Evolutionary conservation across 225 moss, liverwort and hornwort species (phyloP).

Genomic region (Pleurozium schreberi): DNA sequence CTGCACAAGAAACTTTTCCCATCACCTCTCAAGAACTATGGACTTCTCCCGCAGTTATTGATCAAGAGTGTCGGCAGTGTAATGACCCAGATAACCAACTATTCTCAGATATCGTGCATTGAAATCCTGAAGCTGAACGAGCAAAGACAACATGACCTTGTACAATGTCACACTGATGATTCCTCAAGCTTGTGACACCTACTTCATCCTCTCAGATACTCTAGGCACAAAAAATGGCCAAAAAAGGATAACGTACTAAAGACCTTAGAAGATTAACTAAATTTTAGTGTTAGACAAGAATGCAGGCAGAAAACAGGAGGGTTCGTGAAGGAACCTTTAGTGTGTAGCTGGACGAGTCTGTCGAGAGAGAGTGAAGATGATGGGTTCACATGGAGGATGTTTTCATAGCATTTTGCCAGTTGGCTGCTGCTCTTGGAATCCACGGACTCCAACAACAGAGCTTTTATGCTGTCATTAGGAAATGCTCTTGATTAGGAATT

Average conservation of each 20-base stretch:
- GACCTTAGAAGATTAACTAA: neutral
- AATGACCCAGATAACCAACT: neutral
- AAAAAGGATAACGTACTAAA: neutral
- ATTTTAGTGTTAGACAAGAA: neutral
- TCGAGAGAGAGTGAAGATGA: slow-evolving; percentile 47
- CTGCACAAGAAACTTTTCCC: slow-evolving; percentile 6
- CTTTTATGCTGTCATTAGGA: slow-evolving; percentile 59
- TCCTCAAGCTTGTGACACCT: neutral
- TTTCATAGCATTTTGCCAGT: slow-evolving; percentile 40
- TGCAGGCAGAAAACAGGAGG: neutral
- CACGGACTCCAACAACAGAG: slow-evolving; percentile 63
- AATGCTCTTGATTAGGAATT: neutral
- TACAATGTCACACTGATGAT: neutral
- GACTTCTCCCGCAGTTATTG: neutral
- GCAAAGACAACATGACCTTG: neutral
- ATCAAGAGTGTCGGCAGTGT: neutral
- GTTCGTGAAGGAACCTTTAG: slow-evolving; percentile 23
- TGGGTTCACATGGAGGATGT: slow-evolving; percentile 58
- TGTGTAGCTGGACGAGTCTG: slow-evolving; percentile 48
- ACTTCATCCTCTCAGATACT: neutral
- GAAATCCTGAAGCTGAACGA: neutral
- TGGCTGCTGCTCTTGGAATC: slow-evolving; percentile 43
- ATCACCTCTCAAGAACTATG: neutral
- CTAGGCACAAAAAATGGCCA: neutral
- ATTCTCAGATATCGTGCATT: neutral